Base-by-base conservation (phyloP, 768 basidiomycete species). In the Thelephora ganbajun region DNA sequence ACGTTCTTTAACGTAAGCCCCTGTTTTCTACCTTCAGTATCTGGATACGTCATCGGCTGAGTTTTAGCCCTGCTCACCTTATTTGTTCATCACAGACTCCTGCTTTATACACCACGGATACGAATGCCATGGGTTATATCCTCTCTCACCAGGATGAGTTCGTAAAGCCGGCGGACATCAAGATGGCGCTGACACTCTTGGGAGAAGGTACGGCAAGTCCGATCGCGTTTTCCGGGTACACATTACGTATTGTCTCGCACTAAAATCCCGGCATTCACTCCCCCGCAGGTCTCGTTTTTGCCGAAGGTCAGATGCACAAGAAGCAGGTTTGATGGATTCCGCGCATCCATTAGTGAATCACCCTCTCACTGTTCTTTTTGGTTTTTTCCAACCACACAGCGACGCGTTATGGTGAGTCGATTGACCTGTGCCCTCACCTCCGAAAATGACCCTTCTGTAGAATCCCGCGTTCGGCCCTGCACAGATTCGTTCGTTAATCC, bases 401-500 rank as follows among this genome's bases (percentile, higher is more conserved):
- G 39, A 22, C 16, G 22, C 18, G 14, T 41, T 14, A 41, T 41
- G 39, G 39, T 41, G 39, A 41, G 7, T 22, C 22, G 22, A 22
- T 41, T 41, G 39, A 16, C 18, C 2, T 41, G 39, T 7, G 22
- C 16, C 22, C 18, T 41, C 22, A 22, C 7, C 39, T 30, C 26
- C n/a, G 9, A 30, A 30, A 4, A 9, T 30, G 26, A 1, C 3
- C 7, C 11, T 18, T 14, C 23, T 14, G 35, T 36, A 53, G 57
- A 61, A 59, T 41, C 61, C 60, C 11, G 56, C 57, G 3, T 63
- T 63, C 47, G 58, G 61, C 14, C 52, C 53, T 5, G 50, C 57
- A 5, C 60, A 61, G 36, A 49, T 60, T 35, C 50, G 54, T 6
- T 51, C 57, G 26, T 44, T 60, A 3, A 52, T 50, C 9, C 44